Percentiles rank a stretch among this genome's conserved stretches.
phyloP scores from a whole-genome alignment of 2,329 filamentous ascomycete genomes.

The Helminthosporium solani region DNA sequence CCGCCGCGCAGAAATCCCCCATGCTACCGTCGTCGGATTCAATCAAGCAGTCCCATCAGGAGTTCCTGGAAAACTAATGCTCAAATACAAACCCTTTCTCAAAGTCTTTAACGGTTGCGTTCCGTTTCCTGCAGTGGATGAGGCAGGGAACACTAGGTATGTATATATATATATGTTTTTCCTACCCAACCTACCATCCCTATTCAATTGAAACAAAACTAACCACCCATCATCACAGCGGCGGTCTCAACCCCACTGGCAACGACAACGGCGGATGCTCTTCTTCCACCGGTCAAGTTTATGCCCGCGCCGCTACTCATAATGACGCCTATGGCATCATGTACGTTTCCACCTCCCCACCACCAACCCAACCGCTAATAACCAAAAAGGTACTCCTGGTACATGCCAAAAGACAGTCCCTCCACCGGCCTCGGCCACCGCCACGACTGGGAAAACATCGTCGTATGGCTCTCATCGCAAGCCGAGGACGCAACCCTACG shows the following conservation, averaged over 20 bases:
- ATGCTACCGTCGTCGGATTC: conserved; percentile 56
- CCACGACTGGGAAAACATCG: conserved; percentile 58
- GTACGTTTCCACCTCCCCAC: no score
- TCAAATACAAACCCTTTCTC: conserved; percentile 59
- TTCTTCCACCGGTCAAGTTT: conserved; percentile 53
- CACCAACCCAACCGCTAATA: no score
- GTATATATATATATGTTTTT: no score
- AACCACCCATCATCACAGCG: conserved; percentile 32
- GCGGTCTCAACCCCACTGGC: conserved; percentile 47
- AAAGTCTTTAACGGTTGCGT: conserved; percentile 61
- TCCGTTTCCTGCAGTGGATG: conserved; percentile 63
- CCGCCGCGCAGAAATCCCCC: conserved; percentile 46
- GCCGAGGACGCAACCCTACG: conserved; percentile 46
- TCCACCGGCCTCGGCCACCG: conserved; percentile 51
- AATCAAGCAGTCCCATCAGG: conserved; percentile 53
- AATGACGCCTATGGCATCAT: conserved; percentile 51
- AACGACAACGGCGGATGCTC: conserved; percentile 43
- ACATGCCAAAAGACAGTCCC: conserved; percentile 52
- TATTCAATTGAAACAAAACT: neutral
- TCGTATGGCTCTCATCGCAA: conserved; percentile 52
- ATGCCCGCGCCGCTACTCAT: conserved; percentile 48
- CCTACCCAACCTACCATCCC: neutral
- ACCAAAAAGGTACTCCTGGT: conserved; percentile 59
- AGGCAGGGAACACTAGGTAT: conserved; percentile 58
- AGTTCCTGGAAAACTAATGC: conserved; percentile 50